phyloP scores from a whole-genome alignment of 768 basidiomycete species.

The Myochromella boudieri region DNA sequence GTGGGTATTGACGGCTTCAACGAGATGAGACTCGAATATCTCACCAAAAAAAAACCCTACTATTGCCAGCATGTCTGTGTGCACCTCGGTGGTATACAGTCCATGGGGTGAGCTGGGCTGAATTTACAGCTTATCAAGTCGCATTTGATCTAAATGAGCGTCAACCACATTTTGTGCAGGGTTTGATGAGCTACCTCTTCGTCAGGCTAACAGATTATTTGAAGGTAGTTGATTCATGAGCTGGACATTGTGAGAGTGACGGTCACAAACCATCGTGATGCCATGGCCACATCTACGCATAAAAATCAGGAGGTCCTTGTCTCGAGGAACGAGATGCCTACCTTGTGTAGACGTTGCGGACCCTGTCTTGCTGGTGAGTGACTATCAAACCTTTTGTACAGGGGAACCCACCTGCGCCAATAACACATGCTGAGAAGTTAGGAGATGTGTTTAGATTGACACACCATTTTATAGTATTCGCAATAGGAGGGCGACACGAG shows the following conservation, averaged over 20 bases:
- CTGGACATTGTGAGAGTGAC: not conserved
- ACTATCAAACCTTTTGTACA: slow-evolving; percentile 1
- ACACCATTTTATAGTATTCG: slow-evolving; percentile 25
- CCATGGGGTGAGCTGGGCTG: slow-evolving; percentile 52
- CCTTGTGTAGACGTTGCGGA: slow-evolving; percentile 54
- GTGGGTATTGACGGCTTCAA: slow-evolving; percentile 57
- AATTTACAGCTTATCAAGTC: slow-evolving; percentile 61
- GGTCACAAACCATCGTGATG: slow-evolving; percentile 41
- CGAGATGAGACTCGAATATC: slow-evolving; percentile 10
- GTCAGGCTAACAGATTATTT: slow-evolving; percentile 42
- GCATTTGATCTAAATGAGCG: slow-evolving; percentile 54
- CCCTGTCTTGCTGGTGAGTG: slow-evolving; percentile 38
- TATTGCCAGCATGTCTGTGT: slow-evolving; percentile 68
- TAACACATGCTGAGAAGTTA: slow-evolving; percentile 48
- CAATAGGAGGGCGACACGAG: slow-evolving; percentile 13
- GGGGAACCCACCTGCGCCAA: slow-evolving; percentile 51
- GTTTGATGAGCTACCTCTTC: slow-evolving; percentile 43
- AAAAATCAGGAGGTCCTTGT: slow-evolving; percentile 11
- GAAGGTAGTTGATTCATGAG: slow-evolving; percentile 4
- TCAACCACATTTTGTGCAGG: slow-evolving; percentile 4
- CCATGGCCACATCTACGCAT: slow-evolving; percentile 53
- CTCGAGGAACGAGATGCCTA: slow-evolving; percentile 26
- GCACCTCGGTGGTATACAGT: slow-evolving; percentile 53
- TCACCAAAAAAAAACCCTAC: slow-evolving; percentile 35
- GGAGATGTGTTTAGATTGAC: slow-evolving; percentile 10